Percentiles rank a stretch among this genome's conserved stretches.
phyloP scores from a whole-genome alignment of 495 filamentous ascomycete genomes.

The Copromyces sp. region DNA sequence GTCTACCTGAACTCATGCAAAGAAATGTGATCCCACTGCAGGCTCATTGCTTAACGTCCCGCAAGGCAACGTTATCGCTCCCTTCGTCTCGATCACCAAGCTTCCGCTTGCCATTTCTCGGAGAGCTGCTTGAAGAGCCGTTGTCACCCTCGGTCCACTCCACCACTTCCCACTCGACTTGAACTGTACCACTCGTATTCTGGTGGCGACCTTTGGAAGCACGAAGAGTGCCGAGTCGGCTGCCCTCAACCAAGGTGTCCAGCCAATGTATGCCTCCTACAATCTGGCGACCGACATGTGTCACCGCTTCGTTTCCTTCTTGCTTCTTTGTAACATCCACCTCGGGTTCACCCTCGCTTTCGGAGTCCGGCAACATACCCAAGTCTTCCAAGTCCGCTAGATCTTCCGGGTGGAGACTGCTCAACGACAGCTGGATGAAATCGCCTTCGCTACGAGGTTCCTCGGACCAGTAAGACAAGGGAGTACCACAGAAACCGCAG shows the following conservation, averaged over 20 bases:
- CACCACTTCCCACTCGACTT: constrained; percentile 73
- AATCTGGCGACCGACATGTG: constrained; percentile 21
- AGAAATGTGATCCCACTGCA: not conserved
- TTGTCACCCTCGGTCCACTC: constrained; percentile 59
- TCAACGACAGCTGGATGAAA: constrained; percentile 64
- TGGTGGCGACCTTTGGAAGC: constrained; percentile 45
- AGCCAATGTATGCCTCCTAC: constrained; percentile 66
- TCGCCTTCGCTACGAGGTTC: constrained; percentile 55
- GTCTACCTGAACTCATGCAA: not conserved
- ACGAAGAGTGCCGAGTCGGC: constrained; percentile 56
- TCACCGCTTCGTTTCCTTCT: constrained; percentile 12
- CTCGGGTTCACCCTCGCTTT: constrained; percentile 30
- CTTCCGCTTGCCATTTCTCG: constrained; percentile 41
- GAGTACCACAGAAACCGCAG: constrained; percentile 84
- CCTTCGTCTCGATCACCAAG: constrained; percentile 31
- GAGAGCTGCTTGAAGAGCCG: constrained; percentile 32
- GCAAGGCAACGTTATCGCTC: constrained; percentile 6
- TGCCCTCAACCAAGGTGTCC: constrained; percentile 67
- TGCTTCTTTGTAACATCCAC: constrained; percentile 7
- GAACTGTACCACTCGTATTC: constrained; percentile 47
- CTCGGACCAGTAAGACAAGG: constrained; percentile 72
- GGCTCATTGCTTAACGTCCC: constrained; percentile 8
- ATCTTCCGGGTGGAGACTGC: constrained; percentile 56
- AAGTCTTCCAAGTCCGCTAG: constrained; percentile 58
- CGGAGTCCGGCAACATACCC: constrained; percentile 45